Evolutionary conservation across 345 rosid species (phyloP), one percentile per base, ranked within the genome.

Genomic region (Nephelium lappaceum): DNA sequence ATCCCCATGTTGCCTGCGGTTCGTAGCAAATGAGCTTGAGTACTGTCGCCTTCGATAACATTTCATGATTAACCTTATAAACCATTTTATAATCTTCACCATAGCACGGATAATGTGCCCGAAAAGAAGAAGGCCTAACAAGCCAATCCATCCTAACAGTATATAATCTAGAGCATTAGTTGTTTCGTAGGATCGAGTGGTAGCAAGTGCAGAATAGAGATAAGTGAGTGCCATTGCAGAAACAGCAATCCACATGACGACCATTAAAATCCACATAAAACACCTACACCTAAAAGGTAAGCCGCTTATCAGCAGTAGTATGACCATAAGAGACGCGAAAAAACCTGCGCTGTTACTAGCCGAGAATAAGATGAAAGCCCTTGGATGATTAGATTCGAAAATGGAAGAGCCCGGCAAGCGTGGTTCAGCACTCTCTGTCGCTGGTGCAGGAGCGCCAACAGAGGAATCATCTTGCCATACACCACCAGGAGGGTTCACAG

Each of bases 401-500:
- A 61, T 15, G 15, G 70, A 73, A 24, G 0, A 2, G 1, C 73
- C 78, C 2, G 18, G 14, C 0, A 2, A 6, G 4, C 73, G 67
- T 39, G n/a, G n/a, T n/a, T n/a, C n/a, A 41, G 43, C 9, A 41
- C 8, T 8, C 9, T 0, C 43, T 3, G 43, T 5, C 2, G 47
- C 5, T 55, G 47, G 23, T 62, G 31, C 49, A 6, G 8, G 5
- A 2, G 15, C 31, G 7, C 16, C 38, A 11, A 6, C 41, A 5
- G 18, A 3, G 19, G 36, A 6, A 21, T 65, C 61, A 0, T 66
- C 64, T 47, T 75, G 71, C 66, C 77, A 47, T 6, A 58, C 3
- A 16, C 84, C 78, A 1, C 70, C 69, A 0, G 82, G 85, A 25
- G 82, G 85, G 53, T 36, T 43, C 1, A 73, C 18, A 5, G 45